Evolutionary conservation across 2,329 filamentous ascomycete species (phyloP).

Genomic region (Colletotrichum sp.): DNA sequence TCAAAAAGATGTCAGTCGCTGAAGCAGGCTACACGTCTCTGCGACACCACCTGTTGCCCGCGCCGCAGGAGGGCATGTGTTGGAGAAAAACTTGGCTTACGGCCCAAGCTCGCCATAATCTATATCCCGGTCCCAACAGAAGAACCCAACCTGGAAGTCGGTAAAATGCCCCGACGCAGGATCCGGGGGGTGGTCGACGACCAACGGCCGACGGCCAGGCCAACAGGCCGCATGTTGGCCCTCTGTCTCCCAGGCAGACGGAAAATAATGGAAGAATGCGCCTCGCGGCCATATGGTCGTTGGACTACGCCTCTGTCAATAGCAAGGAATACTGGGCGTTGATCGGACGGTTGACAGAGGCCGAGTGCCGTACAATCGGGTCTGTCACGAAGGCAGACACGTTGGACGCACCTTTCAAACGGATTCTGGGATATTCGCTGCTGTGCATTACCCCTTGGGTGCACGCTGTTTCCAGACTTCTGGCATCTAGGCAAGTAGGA

Average conservation of each 20-base stretch:
- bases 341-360: background rate
- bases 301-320: background rate
- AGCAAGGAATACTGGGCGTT: background rate
- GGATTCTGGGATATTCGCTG: background rate
- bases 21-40: background rate
- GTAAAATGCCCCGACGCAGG: background rate
- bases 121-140: background rate
- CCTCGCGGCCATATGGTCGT: background rate
- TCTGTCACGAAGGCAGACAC: background rate
- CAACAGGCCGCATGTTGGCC: background rate
- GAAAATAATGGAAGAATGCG: background rate
- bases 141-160: background rate
- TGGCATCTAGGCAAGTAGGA: background rate
- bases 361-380: background rate
- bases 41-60: background rate
- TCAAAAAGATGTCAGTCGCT: background rate
- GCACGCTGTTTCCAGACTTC: background rate
- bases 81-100: background rate
- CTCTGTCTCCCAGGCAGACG: background rate
- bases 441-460: background rate
- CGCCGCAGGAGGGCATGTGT: background rate
- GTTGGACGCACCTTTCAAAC: background rate
- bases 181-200: background rate
- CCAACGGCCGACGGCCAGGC: background rate
- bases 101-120: background rate